phyloP scores from a whole-genome alignment of 208 protist species.

The Leptomonas seymouri region DNA sequence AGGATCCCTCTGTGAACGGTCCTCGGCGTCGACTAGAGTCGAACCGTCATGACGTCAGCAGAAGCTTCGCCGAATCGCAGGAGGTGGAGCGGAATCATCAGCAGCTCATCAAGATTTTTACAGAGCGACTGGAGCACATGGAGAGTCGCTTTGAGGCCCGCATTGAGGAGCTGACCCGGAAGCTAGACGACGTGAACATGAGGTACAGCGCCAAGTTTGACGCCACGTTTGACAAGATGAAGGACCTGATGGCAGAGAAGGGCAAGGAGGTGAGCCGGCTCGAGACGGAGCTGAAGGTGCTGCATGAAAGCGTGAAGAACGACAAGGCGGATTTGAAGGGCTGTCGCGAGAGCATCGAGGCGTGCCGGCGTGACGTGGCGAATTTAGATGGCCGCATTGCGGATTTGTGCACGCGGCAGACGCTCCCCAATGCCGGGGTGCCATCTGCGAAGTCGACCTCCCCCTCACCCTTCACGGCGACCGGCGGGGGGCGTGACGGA shows the following conservation, averaged over 20 bases:
- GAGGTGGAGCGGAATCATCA: constrained; percentile 30
- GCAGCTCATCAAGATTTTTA: constrained; percentile 73
- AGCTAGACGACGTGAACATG: constrained; percentile 18
- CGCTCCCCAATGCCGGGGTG: background rate
- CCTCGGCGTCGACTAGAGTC: constrained; percentile 17
- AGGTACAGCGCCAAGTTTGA: constrained; percentile 15
- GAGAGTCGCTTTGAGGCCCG: constrained; percentile 24
- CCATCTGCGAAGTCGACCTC: background rate
- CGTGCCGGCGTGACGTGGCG: constrained; percentile 23
- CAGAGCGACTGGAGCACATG: constrained; percentile 42
- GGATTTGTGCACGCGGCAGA: constrained; percentile 6
- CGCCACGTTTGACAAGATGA: constrained; percentile 9
- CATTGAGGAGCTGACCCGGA: constrained; percentile 19
- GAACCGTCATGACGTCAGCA: constrained; percentile 6
- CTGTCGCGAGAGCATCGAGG: constrained; percentile 21
- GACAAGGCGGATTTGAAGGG: constrained; percentile 20
- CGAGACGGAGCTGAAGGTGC: constrained; percentile 15
- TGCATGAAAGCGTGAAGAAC: constrained; percentile 10
- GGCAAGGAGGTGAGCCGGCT: constrained; percentile 12
- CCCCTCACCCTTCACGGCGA: background rate
- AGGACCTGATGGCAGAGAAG: constrained; percentile 6
- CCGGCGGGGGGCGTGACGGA: background rate
- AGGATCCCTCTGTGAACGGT: background rate
- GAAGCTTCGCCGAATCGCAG: constrained; percentile 14
- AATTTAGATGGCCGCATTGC: constrained; percentile 17